Evolutionary conservation across 805 yeast species (phyloP), one percentile per base, ranked within the genome.

Genomic region (Cyberlindnera xishuangbannaensis): DNA sequence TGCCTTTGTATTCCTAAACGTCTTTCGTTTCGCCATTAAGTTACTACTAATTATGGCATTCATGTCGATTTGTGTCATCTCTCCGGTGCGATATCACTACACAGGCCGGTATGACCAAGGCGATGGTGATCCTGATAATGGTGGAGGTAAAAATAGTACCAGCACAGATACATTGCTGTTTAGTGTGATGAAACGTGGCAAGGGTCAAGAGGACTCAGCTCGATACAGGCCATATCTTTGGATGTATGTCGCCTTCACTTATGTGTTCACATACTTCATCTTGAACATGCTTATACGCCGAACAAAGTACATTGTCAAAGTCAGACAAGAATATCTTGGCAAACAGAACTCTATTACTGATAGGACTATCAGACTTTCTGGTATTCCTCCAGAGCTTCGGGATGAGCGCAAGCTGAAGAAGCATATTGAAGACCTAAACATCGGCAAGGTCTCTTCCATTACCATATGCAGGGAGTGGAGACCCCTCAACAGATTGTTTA

Each of bases 391-490:
- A 0, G 77, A 78, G 28, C 61, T 88, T 26, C 67, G 97, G 32
- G 78, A 76, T 36, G 87, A 78, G 45, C 67, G 68, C n/a, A 76
- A 73, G 11, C 59, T 90, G 45, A 78, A 73, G 36, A 69, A 76
- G 23, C 92, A 85, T 50, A 78, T 90, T 17, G 92, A 86, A 47
- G 69, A 72, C 8, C 62, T 90, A 23, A 79, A 81, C 18, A 79
- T 88, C 22, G 96, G 95, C 2, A 78, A 73, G 37, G 95, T 90
- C 2, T 71, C 78, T 17, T 70, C 81, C 1, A 71, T 88, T 7
- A 78, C 82, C 3, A 76, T 92, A 2, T 92, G 95, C 45, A 67
- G 86, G 40, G 92, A 90, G 53, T 92, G 97, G 97, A 72, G 71
- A 10, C 71, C 67, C 15, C 64, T 90, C 34, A 86, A 88, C 47